A percentile compares a stretch with the other conserved stretches of the same genome.
These are phyloP conservation scores for Limonomyces culmigenus DNA, from an alignment of 1,284 basidiomycete genomes.

Conservation along the genomic window DNA sequence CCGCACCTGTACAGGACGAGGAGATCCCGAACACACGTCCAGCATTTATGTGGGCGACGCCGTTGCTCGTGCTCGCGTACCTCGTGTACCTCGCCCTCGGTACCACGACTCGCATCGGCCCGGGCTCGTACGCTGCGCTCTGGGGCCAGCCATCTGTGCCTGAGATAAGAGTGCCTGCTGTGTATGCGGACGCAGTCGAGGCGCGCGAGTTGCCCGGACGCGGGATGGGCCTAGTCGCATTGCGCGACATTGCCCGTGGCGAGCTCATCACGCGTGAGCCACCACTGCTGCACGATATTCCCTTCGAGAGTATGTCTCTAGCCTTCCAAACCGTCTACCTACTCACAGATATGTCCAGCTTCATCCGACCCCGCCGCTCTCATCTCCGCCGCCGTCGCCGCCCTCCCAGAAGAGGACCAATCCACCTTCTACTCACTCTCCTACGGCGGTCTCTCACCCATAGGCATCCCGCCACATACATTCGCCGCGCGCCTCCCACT, in stretches of 20 bases:
- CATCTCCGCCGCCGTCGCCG: slow-evolving; percentile 19
- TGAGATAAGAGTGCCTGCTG: too few species aligned
- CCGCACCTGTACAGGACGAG: too few species aligned
- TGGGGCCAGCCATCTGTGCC: too few species aligned
- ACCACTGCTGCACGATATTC: slow-evolving; percentile 36
- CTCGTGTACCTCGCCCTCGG: too few species aligned
- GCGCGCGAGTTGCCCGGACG: slow-evolving; percentile 19
- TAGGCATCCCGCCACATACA: slow-evolving; percentile 16
- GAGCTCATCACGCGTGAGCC: slow-evolving; percentile 35
- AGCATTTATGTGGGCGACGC: too few species aligned
- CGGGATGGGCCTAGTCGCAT: slow-evolving; percentile 23
- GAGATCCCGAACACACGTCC: too few species aligned
- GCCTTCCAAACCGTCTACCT: not conserved
- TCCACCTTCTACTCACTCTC: slow-evolving; percentile 33
- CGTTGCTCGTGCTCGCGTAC: too few species aligned
- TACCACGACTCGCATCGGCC: too few species aligned
- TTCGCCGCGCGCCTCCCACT: slow-evolving; percentile 27
- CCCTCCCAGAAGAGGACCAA: slow-evolving; percentile 15
- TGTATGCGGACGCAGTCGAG: too few species aligned
- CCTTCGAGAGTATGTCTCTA: slow-evolving; percentile 22
- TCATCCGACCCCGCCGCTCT: slow-evolving; percentile 11
- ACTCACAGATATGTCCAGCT: slow-evolving; percentile 25
- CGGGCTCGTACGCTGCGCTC: too few species aligned
- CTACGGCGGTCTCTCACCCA: slow-evolving; percentile 29
- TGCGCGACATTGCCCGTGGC: slow-evolving; percentile 32